Conservation (phyloP, 495 filamentous ascomycete species). For the Aspergillus ostianus region DNA sequence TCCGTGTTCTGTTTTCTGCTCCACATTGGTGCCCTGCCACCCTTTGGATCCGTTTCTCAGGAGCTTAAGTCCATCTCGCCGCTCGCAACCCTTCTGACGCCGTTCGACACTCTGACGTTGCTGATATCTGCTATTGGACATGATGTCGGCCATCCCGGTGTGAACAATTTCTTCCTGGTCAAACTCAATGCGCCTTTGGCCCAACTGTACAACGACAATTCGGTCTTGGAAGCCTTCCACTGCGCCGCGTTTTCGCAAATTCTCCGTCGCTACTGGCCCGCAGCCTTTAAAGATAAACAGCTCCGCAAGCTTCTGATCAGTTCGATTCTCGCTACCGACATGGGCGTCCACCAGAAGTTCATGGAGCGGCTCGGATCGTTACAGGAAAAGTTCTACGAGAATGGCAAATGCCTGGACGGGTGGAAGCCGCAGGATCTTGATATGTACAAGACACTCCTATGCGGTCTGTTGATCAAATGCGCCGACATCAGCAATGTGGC, state of each 20-base stretch:
- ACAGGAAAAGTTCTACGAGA: constrained; percentile 69
- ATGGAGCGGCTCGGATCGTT: constrained; percentile 79
- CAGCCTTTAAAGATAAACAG: constrained; percentile 66
- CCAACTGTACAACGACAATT: constrained; percentile 97
- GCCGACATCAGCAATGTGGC: constrained; percentile 99
- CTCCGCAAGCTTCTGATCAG: constrained; percentile 91
- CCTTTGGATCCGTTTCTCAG: constrained; percentile 45
- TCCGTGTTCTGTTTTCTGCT: constrained; percentile 92
- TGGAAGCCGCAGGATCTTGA: constrained; percentile 71
- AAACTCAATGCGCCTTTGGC: constrained; percentile 91
- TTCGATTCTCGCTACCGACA: constrained; percentile 93
- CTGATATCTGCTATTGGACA: constrained; percentile 94
- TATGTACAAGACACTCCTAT: constrained; percentile 73
- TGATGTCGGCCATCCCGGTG: constrained; percentile 95
- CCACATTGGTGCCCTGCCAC: constrained; percentile 72
- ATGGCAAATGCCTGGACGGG: constrained; percentile 53
- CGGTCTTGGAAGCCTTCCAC: constrained; percentile 95
- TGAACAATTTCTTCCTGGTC: constrained; percentile 95
- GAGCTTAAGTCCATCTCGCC: constrained; percentile 48
- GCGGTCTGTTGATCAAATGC: constrained; percentile 92
- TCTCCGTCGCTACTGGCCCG: constrained; percentile 87
- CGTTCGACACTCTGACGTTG: constrained; percentile 85
- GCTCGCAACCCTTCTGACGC: constrained; percentile 68
- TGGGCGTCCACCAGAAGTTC: constrained; percentile 94
- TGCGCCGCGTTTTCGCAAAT: constrained; percentile 98